These are phyloP conservation scores for Saccharomyces hybrid DNA, from an alignment of 1,139 yeast genomes.

Conservation along the genomic window DNA sequence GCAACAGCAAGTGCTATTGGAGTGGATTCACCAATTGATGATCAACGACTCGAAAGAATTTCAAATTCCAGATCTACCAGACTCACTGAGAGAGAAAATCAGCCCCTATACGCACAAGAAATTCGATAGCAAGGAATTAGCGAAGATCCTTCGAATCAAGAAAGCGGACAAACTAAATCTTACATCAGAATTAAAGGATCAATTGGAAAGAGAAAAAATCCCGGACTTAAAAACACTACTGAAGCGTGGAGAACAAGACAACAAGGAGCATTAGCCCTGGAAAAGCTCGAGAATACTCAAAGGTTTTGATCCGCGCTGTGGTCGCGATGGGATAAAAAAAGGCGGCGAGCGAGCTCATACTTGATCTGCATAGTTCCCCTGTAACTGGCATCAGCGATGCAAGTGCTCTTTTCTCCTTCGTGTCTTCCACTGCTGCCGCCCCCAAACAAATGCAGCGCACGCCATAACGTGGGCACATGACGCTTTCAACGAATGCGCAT, in stretches of 20 bases:
- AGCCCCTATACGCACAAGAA: slow-evolving; percentile 10
- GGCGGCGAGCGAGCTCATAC: not conserved
- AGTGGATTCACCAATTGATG: slow-evolving; percentile 21
- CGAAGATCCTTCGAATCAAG: slow-evolving; percentile 15
- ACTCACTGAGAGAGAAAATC: slow-evolving; percentile 10
- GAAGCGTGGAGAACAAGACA: slow-evolving; percentile 13
- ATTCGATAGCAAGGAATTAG: slow-evolving; percentile 9
- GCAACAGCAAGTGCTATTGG: slow-evolving; percentile 22
- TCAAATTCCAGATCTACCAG: slow-evolving; percentile 17
- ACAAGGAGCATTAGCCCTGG: not conserved
- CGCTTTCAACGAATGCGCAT: not conserved
- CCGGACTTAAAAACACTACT: slow-evolving; percentile 22
- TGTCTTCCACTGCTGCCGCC: not conserved
- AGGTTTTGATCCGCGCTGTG: not conserved
- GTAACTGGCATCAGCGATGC: not conserved
- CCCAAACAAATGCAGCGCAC: not conserved
- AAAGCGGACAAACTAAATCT: slow-evolving; percentile 6
- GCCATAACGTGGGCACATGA: not conserved
- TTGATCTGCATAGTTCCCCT: not conserved
- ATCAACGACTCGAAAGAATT: slow-evolving; percentile 13
- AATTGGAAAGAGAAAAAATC: slow-evolving; percentile 9
- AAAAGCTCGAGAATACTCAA: not conserved
- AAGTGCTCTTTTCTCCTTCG: not conserved
- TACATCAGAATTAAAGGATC: slow-evolving; percentile 7
- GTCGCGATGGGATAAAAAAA: not conserved